Percentiles rank a stretch among this genome's conserved stretches.
phyloP scores from a whole-genome alignment of 2,329 filamentous ascomycete species.

The Eutypella sp. region DNA sequence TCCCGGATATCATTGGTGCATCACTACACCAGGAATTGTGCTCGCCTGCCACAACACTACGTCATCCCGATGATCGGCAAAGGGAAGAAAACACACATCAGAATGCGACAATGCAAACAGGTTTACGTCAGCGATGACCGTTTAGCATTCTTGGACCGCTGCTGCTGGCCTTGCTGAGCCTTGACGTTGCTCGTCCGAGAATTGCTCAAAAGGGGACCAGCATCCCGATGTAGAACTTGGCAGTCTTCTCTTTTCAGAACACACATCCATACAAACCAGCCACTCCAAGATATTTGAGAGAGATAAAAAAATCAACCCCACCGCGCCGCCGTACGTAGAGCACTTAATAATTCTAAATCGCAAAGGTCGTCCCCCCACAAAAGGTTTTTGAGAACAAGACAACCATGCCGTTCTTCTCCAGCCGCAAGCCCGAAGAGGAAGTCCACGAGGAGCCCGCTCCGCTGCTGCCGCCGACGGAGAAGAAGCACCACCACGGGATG shows the following conservation, averaged over 20 bases:
- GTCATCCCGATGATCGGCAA: not conserved
- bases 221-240: not conserved
- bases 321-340: too few relatives aligned
- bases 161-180: slow-evolving; percentile 1
- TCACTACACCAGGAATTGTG: not conserved
- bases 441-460: slow-evolving; percentile 42
- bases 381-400: not conserved
- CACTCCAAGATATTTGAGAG: not conserved
- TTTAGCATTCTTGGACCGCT: slow-evolving; percentile 2
- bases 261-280: not conserved
- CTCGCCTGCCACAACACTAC: not conserved
- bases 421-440: slow-evolving; percentile 24
- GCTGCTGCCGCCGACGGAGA: slow-evolving; percentile 43
- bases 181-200: not conserved
- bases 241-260: not conserved
- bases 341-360: too few relatives aligned
- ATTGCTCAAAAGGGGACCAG: not conserved
- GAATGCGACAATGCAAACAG: slow-evolving; percentile 12
- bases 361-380: not conserved
- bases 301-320: not conserved
- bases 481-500: slow-evolving; percentile 32
- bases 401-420: slow-evolving; percentile 28
- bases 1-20: not conserved
- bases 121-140: slow-evolving; percentile 16
- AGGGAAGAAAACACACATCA: too few relatives aligned